Evolutionary conservation across 2,329 filamentous ascomycete species (phyloP), one percentile per base, ranked within the genome.

Genomic region (Chaetomiaceae sp.): DNA sequence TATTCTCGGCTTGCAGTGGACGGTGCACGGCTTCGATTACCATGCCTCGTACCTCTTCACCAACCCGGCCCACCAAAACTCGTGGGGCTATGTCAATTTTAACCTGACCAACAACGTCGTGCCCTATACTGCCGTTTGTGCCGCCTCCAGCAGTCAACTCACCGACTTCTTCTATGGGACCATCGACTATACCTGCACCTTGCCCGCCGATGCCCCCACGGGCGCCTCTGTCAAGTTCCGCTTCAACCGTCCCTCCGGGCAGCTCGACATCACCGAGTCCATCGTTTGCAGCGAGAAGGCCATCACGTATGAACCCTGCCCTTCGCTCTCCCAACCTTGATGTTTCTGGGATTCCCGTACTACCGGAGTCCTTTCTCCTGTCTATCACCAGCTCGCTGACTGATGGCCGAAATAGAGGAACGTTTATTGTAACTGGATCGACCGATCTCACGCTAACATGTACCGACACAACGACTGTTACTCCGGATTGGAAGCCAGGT

Each of bases 1-100:
- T 23, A 30, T 53, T 55, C 69, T 71, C 41, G 36, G 53, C 13
- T 38, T 55, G 11, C 9, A 58, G 46, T 79, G 75, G 74, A 67
- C 64, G 0, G 59, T 80, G 41, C 58, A 67, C 36, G 63, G 67
- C 62, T 76, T 80, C 53, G 70, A 73, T 62, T 80, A 69, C 68
- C 71, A 75, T 60, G 71, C 71, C 13, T 71, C 66, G 8, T 76
- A 74, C 64, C 65, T 67, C 60, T 79, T 77, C 67, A 70, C 69
- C 20, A 79, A 73, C 5, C 76, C 77, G 0, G 68, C 76, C 2
- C 77, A 80, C 66, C 74, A 79, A 58, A 75, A 73, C 61, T 70
- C 70, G 2, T 70, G 65, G 64, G 77, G 76, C 44, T 68, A 70
- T 51, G 71, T 76, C 56, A 68, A 68, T 64, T 81, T 80, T 68